Conservation (phyloP, 2,329 filamentous ascomycete genomes). For the Aspergillus ustus region DNA sequence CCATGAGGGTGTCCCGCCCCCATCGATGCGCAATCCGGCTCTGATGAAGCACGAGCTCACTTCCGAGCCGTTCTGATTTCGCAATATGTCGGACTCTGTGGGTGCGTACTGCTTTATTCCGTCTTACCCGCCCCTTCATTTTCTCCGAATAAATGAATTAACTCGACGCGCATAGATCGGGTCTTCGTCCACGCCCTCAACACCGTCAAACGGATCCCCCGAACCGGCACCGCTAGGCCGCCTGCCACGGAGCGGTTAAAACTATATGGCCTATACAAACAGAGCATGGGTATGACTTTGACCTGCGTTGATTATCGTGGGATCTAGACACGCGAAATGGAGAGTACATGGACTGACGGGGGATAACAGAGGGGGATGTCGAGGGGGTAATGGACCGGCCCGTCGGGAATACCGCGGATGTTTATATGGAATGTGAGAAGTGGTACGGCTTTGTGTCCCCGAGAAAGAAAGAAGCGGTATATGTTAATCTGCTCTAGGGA, state of each 20-base stretch:
- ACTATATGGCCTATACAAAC: slow-evolving; percentile 98
- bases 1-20: slow-evolving; percentile 34
- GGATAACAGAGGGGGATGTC: slow-evolving; percentile 77
- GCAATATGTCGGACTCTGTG: slow-evolving; percentile 53
- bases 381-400: slow-evolving; percentile 92
- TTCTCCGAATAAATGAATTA: not conserved
- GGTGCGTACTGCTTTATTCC: slow-evolving; percentile 37
- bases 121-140: not conserved
- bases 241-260: slow-evolving; percentile 83
- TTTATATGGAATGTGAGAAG: slow-evolving; percentile 65
- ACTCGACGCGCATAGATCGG: slow-evolving; percentile 66
- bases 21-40: slow-evolving; percentile 35
- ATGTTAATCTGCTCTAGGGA: slow-evolving; percentile 60
- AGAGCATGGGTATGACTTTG: slow-evolving; percentile 74
- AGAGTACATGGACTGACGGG: not conserved
- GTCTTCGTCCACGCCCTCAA: slow-evolving; percentile 99
- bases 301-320: not conserved
- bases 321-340: not conserved
- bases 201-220: slow-evolving; percentile 96
- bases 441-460: slow-evolving; percentile 54
- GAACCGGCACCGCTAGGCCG: slow-evolving; percentile 87
- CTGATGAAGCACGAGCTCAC: slow-evolving; percentile 38
- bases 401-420: slow-evolving; percentile 54
- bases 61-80: slow-evolving; percentile 20
- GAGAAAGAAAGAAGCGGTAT: not conserved